These are phyloP conservation scores for Globisporangium parvum DNA, from an alignment of 352 stramenopile genomes.

Conservation along the genomic window DNA sequence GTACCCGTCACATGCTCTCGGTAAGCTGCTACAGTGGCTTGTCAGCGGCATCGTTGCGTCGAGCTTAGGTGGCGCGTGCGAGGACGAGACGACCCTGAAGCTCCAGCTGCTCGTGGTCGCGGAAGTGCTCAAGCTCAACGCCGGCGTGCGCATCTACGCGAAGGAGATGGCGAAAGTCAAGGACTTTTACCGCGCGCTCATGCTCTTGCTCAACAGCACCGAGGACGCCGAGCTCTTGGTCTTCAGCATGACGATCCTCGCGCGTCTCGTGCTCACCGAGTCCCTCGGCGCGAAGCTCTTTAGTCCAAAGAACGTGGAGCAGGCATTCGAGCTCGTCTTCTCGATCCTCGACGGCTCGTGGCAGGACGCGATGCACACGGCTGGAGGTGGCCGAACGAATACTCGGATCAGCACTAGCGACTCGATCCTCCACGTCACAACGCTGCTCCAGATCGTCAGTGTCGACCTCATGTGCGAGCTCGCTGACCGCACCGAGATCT, in stretches of 20 bases:
- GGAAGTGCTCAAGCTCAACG: slow-evolving; percentile 63
- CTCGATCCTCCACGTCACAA: slow-evolving; percentile 29
- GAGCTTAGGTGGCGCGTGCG: slow-evolving; percentile 33
- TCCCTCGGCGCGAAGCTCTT: slow-evolving; percentile 78
- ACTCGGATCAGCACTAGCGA: background rate
- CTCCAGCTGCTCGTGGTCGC: slow-evolving; percentile 61
- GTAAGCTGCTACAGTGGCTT: slow-evolving; percentile 66
- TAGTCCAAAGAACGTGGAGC: slow-evolving; percentile 73
- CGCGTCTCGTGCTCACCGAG: slow-evolving; percentile 62
- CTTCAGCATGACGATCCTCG: slow-evolving; percentile 73
- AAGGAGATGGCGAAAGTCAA: slow-evolving; percentile 80
- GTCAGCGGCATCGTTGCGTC: slow-evolving; percentile 34
- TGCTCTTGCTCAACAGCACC: slow-evolving; percentile 75
- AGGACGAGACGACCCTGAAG: slow-evolving; percentile 49
- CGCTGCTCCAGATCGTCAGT: slow-evolving; percentile 48
- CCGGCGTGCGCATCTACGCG: slow-evolving; percentile 65
- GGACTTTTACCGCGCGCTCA: slow-evolving; percentile 75
- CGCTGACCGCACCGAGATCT: slow-evolving; percentile 45
- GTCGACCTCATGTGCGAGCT: slow-evolving; percentile 70
- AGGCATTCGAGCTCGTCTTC: slow-evolving; percentile 67
- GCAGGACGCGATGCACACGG: slow-evolving; percentile 18
- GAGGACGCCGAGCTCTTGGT: slow-evolving; percentile 70
- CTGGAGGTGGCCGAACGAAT: background rate
- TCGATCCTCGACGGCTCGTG: slow-evolving; percentile 61
- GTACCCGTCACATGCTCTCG: slow-evolving; percentile 65